Percentiles rank a stretch among this genome's conserved stretches.
phyloP scores from a whole-genome alignment of 306 rosid species.

The Styphnolobium japonicum region DNA sequence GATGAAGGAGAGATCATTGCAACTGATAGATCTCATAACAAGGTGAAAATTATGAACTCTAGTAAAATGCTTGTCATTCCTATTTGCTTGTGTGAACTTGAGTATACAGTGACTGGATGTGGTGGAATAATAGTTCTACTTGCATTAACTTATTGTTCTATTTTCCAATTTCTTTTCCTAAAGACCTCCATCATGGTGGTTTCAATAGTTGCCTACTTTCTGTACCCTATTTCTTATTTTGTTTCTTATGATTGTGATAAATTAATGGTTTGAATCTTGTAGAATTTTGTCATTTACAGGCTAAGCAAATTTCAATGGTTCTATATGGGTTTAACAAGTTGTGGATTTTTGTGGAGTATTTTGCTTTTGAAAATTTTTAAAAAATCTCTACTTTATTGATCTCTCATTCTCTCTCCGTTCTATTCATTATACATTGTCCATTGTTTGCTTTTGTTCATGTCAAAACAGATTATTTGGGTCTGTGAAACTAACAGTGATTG shows the following conservation, averaged over 20 bases:
- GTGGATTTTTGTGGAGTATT: no score
- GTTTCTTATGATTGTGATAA: not conserved
- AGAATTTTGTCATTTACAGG: no score
- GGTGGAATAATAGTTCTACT: slow-evolving; percentile 2
- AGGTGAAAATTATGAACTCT: slow-evolving; percentile 51
- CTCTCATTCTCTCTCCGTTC: no score
- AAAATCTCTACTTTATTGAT: no score
- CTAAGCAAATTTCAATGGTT: no score
- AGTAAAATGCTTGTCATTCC: slow-evolving; percentile 12
- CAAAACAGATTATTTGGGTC: no score
- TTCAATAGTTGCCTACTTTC: slow-evolving; percentile 5
- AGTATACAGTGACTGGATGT: not conserved
- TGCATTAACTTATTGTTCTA: not conserved
- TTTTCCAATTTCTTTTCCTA: slow-evolving; percentile 1
- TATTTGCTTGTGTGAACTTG: not conserved
- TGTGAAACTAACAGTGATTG: no score
- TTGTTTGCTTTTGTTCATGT: no score
- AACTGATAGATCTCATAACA: slow-evolving; percentile 91
- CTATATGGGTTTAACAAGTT: no score
- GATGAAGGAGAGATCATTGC: slow-evolving; percentile 93
- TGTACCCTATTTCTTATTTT: slow-evolving; percentile 1
- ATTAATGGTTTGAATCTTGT: not conserved
- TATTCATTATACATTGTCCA: no score
- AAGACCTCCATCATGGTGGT: not conserved
- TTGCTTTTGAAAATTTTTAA: no score